phyloP scores from a whole-genome alignment of 2,329 filamentous ascomycete species.

The Xylariaceae sp. region DNA sequence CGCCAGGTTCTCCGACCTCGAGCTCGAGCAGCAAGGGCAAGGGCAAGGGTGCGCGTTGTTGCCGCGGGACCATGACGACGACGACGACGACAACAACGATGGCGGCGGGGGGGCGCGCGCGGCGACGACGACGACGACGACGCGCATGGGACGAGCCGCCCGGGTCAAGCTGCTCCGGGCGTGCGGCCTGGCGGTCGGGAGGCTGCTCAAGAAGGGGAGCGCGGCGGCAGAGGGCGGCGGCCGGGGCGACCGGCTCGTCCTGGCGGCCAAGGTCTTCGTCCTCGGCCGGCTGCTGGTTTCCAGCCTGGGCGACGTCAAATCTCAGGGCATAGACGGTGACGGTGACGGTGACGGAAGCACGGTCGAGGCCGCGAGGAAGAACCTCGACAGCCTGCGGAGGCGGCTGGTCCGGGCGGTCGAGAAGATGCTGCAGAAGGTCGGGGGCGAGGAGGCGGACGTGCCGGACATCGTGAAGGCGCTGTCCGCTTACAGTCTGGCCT shows the following conservation, averaged over 20 bases:
- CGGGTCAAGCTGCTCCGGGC: conserved; percentile 43
- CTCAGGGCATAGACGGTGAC: conserved; percentile 22
- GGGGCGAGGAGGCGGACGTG: conserved; percentile 41
- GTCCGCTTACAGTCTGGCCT: conserved; percentile 74
- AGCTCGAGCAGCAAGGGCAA: background rate
- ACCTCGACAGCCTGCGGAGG: conserved; percentile 52
- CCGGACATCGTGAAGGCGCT: conserved; percentile 62
- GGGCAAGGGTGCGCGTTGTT: no score
- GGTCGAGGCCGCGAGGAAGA: conserved; percentile 57
- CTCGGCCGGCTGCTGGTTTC: conserved; percentile 69
- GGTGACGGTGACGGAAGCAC: background rate
- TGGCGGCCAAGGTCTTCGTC: conserved; percentile 65
- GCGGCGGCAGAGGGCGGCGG: conserved; percentile 11
- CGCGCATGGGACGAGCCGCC: conserved; percentile 27
- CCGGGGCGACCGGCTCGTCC: conserved; percentile 43
- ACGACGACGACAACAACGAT: no score
- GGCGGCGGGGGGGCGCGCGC: no score
- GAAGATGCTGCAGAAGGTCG: conserved; percentile 56
- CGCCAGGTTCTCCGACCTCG: background rate
- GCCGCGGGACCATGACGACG: no score
- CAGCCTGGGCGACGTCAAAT: conserved; percentile 50
- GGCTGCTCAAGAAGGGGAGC: conserved; percentile 37
- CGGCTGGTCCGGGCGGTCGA: conserved; percentile 62
- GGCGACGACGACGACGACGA: conserved; percentile 9
- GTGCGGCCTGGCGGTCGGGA: conserved; percentile 41